A percentile compares a stretch with the other conserved stretches of the same genome.
phyloP scores from a whole-genome alignment of 768 basidiomycete species.

The Tricholoma flavovirens region DNA sequence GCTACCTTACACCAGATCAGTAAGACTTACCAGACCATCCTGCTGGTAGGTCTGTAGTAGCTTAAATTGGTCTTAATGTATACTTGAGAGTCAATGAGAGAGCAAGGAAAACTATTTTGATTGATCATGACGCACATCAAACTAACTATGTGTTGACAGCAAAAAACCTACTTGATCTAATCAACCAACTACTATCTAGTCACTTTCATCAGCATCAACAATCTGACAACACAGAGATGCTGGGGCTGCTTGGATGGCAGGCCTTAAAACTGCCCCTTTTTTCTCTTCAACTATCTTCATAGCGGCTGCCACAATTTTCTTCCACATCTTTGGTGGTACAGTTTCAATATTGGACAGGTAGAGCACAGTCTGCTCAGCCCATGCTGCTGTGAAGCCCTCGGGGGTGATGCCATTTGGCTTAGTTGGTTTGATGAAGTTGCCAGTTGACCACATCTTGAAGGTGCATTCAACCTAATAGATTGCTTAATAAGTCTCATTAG shows the following conservation, averaged over 20 bases:
- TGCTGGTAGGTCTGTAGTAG: neutral
- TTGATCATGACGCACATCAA: neutral
- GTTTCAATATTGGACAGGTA: neutral
- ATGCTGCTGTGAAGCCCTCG: neutral
- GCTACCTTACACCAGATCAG: neutral
- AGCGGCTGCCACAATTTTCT: conserved; percentile 1
- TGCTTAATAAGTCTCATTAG: neutral
- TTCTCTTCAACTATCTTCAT: neutral
- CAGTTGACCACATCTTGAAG: conserved; percentile 2
- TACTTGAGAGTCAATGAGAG: neutral
- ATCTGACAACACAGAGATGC: neutral
- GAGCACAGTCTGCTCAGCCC: neutral
- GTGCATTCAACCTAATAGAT: conserved; percentile 2
- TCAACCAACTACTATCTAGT: conserved; percentile 2
- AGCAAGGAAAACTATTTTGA: neutral
- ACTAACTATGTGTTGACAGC: neutral
- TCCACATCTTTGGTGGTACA: conserved; percentile 1
- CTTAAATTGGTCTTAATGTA: neutral
- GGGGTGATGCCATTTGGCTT: neutral
- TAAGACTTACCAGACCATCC: neutral
- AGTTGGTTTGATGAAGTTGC: neutral
- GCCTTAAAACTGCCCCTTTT: neutral
- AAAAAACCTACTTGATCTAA: neutral
- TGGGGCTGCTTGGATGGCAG: neutral
- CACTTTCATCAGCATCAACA: neutral